phyloP scores from a whole-genome alignment of 495 filamentous ascomycete species.

The Sabuloglossum arenarium region DNA sequence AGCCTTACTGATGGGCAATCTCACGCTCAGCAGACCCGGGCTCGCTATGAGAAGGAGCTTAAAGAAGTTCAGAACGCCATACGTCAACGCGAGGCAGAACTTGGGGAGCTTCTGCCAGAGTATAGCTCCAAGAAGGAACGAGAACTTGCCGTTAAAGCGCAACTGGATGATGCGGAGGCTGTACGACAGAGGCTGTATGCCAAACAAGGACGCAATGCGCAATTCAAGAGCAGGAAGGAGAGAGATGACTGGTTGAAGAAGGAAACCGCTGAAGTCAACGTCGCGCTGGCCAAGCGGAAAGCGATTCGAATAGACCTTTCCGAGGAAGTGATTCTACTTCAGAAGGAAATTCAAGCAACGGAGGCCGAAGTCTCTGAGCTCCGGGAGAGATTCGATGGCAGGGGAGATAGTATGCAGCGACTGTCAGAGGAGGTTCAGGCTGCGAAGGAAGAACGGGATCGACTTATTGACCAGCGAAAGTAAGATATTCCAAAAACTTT shows the following conservation, averaged over 20 bases:
- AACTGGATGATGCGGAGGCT: conserved; percentile 56
- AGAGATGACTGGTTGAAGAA: conserved; percentile 65
- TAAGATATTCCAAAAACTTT: conserved; percentile 11
- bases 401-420: conserved; percentile 47
- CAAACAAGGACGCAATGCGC: conserved; percentile 80
- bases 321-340: conserved; percentile 63
- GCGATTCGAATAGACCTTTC: conserved; percentile 61
- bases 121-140: conserved; percentile 54
- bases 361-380: conserved; percentile 53
- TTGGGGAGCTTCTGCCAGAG: conserved; percentile 47
- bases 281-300: conserved; percentile 53
- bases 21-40: conserved; percentile 46
- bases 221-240: conserved; percentile 72
- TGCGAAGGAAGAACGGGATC: conserved; percentile 63
- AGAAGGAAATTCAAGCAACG: conserved; percentile 44
- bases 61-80: conserved; percentile 56
- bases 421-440: conserved; percentile 50
- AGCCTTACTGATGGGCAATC: conserved; percentile 59
- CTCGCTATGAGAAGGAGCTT: conserved; percentile 51
- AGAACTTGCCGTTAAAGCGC: conserved; percentile 43
- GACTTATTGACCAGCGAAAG: conserved; percentile 73
- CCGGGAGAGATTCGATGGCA: conserved; percentile 54
- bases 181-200: conserved; percentile 64
- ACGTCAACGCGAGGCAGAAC: conserved; percentile 49
- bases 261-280: conserved; percentile 64